These are phyloP conservation scores for Mucor velutinosus DNA, from an alignment of 371 early-diverging fungal species.

Conservation along the genomic window DNA sequence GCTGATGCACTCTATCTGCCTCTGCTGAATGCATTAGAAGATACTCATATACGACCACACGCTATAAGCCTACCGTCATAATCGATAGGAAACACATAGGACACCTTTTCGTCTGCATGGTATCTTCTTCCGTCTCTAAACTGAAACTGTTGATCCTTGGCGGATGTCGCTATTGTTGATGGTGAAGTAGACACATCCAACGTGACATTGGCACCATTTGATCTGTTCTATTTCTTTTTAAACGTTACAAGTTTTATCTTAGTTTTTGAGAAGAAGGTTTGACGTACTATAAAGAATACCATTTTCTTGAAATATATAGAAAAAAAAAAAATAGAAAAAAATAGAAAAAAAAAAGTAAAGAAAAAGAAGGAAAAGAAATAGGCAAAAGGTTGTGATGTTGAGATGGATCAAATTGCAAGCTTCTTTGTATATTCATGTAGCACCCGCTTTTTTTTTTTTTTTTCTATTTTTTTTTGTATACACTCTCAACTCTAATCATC, in stretches of 20 bases:
- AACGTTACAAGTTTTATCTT: not conserved
- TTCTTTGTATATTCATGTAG: not conserved
- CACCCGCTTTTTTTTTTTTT: no score
- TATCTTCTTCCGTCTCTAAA: conserved; percentile 51
- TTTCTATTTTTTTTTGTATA: no score
- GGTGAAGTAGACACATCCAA: not conserved
- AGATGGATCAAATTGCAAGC: not conserved
- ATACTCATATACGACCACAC: no score
- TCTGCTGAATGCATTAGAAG: not conserved
- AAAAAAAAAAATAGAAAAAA: no score
- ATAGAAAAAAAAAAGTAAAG: not conserved
- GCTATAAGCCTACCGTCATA: conserved; percentile 30
- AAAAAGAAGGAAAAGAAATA: not conserved
- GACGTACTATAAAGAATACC: not conserved
- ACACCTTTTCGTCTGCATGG: conserved; percentile 39
- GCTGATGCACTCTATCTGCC: conserved; percentile 26
- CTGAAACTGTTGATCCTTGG: conserved; percentile 13
- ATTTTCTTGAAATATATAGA: not conserved
- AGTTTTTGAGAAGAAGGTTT: not conserved
- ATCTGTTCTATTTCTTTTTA: not conserved
- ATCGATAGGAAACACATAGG: conserved; percentile 57
- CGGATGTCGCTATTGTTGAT: not conserved
- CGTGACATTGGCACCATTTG: not conserved
- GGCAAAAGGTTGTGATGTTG: not conserved
- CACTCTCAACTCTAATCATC: not conserved